Base-by-base conservation (phyloP, 2,329 filamentous ascomycete genomes). In the Fusarium secorum region DNA sequence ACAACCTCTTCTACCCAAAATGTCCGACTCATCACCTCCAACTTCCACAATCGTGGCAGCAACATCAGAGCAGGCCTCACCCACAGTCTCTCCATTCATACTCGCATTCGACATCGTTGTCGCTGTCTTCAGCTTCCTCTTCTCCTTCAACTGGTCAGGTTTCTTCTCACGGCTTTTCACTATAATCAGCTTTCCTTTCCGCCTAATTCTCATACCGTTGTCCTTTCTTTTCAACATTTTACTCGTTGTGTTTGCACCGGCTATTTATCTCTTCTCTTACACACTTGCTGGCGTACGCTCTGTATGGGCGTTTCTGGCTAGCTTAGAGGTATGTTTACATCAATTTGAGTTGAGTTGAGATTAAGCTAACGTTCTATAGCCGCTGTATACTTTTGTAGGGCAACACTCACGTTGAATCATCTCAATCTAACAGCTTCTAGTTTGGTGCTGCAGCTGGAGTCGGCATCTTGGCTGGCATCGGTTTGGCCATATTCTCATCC, bases 371-470 rank as follows among this genome's bases (percentile, higher is more conserved):
- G 20, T 28, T 20, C 7, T 32, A 24, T 65, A 84, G 82, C 81
- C 83, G 7, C 58, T 85, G 7, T 85, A 84, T 55, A 82, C 78
- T 6, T 85, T 82, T 74, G 83, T 85, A 75, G 66, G 82, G n/a
- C 15, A 26, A 11, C 1, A 17, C 1, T 20, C 20, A 11, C 2
- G 1, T 30, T 3, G 0, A 4, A 10, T 3, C 7, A 15, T n/a
- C 7, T 11, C 11, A 14, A 4, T 10, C 30, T 67, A 54, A 65
- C 22, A n/a, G 38, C 56, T 20, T 45, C 32, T 7, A 85, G 83
- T 83, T 94, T 49, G 89, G 89, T 52, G 86, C 89, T 28, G 93
- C 92, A 11, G 85, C 88, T 35, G 79, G 92, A 22, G 84, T 93
- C 56, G 93, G 93, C n/a, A 81, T 90, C 56, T 54, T 88, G 15